Base-by-base conservation (phyloP, 371 early-diverging fungal species). In the Smittium mucronatum region DNA sequence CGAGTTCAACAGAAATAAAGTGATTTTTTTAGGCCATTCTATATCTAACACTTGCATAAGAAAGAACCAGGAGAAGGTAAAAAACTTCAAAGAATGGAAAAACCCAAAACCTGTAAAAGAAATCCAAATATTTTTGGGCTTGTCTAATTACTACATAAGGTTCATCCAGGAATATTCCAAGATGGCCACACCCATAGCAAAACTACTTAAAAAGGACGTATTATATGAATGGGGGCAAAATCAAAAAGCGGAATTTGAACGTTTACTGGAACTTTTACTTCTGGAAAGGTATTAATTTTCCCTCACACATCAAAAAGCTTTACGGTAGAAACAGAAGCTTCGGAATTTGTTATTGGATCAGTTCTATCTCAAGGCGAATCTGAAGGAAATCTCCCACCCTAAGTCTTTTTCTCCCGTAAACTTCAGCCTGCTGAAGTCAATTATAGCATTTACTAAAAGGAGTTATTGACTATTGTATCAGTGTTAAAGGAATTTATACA, bases 1-100 rank as follows among this genome's bases (percentile, higher is more conserved):
- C 71, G 61, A 74, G 17, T 85, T 86, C 71, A 33, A 36, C 33
- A 29, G 64, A 26, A 34, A 28, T 0, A 69, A 76, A 36, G 30
- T 86, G 17, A 74, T 75, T 11, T 86, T 75, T 70, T 70, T 83
- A 15, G 84, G 86, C 1, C 76, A 77, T 69, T 57, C 74, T 1
- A 61, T 85, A 11, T 72, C 72, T 26, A 64, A 33, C 21, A 63
- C 5, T 5, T 66, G 66, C 16, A 26, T 31, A 16, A 21, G 57
- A 2, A 2, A 21, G 1, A 2, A 72, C 36, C 8, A 28, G 29
- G 21, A 29, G 1, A 60, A 70, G 34, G 1, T 32, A 21, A 31
- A 31, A 29, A 69, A 30, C 32, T 11, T 70, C 21, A 21, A n/a
- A 33, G 47, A 70, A 21, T 70, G 70, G 70, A 66, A 66, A 36